These are phyloP conservation scores for Globisporangium emineosum DNA, from an alignment of 352 stramenopile genomes.

Conservation along the genomic window DNA sequence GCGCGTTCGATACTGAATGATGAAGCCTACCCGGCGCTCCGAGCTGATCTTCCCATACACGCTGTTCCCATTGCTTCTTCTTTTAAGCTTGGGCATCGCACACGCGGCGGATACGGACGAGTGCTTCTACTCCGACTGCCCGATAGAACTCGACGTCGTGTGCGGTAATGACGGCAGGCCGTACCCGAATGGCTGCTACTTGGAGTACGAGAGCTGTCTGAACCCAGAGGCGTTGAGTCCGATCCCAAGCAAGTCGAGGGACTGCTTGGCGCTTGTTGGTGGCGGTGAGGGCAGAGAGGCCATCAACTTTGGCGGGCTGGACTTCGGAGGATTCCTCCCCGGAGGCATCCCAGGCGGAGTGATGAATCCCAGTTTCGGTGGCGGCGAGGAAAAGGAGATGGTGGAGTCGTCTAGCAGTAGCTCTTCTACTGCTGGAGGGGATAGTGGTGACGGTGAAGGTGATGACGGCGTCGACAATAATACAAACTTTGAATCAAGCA, in stretches of 20 bases:
- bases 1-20: too few species aligned
- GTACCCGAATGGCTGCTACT: slow-evolving; percentile 19
- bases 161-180: slow-evolving; percentile 17
- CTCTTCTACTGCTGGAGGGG: neutral
- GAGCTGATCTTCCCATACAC: neutral
- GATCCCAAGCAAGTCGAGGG: neutral
- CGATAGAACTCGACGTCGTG: slow-evolving; percentile 4
- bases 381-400: too few species aligned
- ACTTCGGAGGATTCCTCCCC: neutral
- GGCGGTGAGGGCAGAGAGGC: neutral
- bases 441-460: neutral
- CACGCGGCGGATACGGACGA: neutral
- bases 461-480: neutral
- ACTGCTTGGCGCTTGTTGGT: neutral
- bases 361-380: neutral
- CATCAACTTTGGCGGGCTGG: neutral
- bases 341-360: neutral
- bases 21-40: neutral
- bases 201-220: slow-evolving; percentile 7
- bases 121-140: neutral
- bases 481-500: neutral
- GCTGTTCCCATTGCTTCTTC: neutral
- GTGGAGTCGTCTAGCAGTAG: neutral
- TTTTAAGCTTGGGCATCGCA: neutral
- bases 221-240: neutral